These are phyloP conservation scores for Mycosphaerella sp. DNA, from an alignment of 2,329 filamentous ascomycete genomes.

Conservation along the genomic window DNA sequence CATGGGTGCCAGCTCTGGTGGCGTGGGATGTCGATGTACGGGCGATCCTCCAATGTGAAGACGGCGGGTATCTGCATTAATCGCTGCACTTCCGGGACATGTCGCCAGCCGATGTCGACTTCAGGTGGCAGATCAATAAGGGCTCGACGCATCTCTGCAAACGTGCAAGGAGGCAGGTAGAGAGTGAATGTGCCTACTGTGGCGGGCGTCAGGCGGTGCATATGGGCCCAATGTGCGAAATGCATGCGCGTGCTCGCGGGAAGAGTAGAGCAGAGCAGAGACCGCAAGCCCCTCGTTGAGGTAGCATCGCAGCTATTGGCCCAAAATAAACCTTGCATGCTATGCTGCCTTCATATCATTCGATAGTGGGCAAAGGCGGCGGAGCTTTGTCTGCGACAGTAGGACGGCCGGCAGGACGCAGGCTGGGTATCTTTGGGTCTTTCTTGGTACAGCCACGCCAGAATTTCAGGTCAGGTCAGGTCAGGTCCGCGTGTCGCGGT, in stretches of 20 bases:
- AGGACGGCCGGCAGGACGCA: slow-evolving; percentile 1
- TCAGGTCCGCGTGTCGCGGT: slow-evolving; percentile 1
- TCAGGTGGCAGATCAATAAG: slow-evolving; percentile 11
- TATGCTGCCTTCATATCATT: slow-evolving; percentile 13
- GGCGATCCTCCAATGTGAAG: slow-evolving; percentile 14
- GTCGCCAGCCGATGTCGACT: slow-evolving; percentile 6
- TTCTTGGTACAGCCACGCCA: slow-evolving; percentile 6
- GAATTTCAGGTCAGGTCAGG: slow-evolving; percentile 2
- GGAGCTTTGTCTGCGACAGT: slow-evolving; percentile 19
- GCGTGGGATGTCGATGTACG: slow-evolving; percentile 19
- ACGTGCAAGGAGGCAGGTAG: background rate
- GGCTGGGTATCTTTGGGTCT: slow-evolving; percentile 11
- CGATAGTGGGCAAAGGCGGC: slow-evolving; percentile 11
- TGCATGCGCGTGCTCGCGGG: slow-evolving; percentile 6
- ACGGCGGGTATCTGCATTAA: slow-evolving; percentile 18
- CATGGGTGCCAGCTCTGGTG: slow-evolving; percentile 6
- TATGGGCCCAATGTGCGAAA: background rate
- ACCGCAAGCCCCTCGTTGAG: slow-evolving; percentile 11
- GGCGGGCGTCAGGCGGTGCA: background rate
- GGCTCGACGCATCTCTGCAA: slow-evolving; percentile 7
- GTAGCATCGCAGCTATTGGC: slow-evolving; percentile 14
- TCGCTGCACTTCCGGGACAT: slow-evolving; percentile 12
- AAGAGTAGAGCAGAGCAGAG: slow-evolving; percentile 7
- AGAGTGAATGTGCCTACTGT: background rate
- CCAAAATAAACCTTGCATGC: slow-evolving; percentile 16